phyloP scores from a whole-genome alignment of 2,329 filamentous ascomycete genomes.

The Colletotrichum sp. region DNA sequence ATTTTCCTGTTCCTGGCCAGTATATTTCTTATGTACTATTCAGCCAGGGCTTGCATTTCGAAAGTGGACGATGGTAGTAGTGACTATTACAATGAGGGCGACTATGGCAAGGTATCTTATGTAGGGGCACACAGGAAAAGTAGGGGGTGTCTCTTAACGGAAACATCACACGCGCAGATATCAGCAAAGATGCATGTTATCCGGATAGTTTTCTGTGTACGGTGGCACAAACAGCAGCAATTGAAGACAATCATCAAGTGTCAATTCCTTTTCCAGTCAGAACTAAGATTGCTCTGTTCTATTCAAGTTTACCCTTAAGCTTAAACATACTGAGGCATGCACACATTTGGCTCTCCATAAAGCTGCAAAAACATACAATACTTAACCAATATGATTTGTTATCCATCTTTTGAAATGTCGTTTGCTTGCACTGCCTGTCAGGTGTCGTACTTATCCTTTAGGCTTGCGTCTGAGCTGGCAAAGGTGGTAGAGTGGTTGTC shows the following conservation, averaged over 20 bases:
- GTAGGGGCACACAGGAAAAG: not conserved
- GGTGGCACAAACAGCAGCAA: not conserved
- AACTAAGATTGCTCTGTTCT: not conserved
- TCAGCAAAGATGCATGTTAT: not conserved
- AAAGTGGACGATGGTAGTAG: not conserved
- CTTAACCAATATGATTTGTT: no score
- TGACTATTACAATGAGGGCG: not conserved
- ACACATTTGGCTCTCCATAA: accelerated
- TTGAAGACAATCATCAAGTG: not conserved
- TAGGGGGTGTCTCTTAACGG: no score
- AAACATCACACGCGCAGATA: not conserved
- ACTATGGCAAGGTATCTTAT: not conserved
- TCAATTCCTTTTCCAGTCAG: not conserved
- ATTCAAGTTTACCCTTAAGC: not conserved
- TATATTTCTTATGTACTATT: not conserved
- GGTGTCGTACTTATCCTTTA: not conserved
- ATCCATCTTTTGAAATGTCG: no score
- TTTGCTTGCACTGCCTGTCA: no score
- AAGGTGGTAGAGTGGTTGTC: not conserved
- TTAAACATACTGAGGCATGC: not conserved
- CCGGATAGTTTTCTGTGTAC: accelerated
- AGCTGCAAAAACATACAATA: no score
- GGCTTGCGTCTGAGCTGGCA: not conserved
- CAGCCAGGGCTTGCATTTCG: not conserved
- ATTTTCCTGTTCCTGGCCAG: no score